These are phyloP conservation scores for Suzukiozyma palmioleophila DNA, from an alignment of 1,139 yeast genomes.

Conservation along the genomic window DNA sequence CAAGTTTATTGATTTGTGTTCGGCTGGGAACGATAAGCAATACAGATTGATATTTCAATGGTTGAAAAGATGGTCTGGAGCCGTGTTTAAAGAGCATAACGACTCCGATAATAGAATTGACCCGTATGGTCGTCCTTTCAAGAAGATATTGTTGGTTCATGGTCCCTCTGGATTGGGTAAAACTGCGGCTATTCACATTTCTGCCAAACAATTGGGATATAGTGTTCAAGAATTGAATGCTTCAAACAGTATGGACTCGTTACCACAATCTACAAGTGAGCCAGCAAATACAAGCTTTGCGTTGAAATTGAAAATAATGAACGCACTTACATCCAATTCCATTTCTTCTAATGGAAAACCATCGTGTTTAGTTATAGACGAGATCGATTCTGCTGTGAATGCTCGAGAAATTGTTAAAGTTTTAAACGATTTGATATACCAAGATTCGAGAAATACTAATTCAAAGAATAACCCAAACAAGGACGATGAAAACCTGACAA, in stretches of 20 bases:
- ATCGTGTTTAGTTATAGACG: conserved; percentile 80
- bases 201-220: conserved; percentile 81
- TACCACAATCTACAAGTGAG: conserved; percentile 21
- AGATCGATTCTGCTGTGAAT: conserved; percentile 86
- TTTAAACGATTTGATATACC: conserved; percentile 53
- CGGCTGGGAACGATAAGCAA: conserved; percentile 77
- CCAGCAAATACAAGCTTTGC: conserved; percentile 24
- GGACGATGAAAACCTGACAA: conserved; percentile 8
- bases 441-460: conserved; percentile 52
- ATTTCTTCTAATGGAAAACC: conserved; percentile 57
- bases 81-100: conserved; percentile 50
- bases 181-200: conserved; percentile 81
- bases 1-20: conserved; percentile 55
- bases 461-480: conserved; percentile 9
- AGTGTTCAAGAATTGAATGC: conserved; percentile 85
- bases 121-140: conserved; percentile 64
- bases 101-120: conserved; percentile 33
- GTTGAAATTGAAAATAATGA: conserved; percentile 50
- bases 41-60: conserved; percentile 72
- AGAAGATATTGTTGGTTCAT: conserved; percentile 65
- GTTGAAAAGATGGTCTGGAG: conserved; percentile 76
- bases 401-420: conserved; percentile 67
- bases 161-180: conserved; percentile 98
- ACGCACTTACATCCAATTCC: conserved; percentile 64
- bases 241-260: conserved; percentile 56